These are phyloP conservation scores for Trypanosoma cruzi DNA, from an alignment of 208 protist species.

Conservation along the genomic window DNA sequence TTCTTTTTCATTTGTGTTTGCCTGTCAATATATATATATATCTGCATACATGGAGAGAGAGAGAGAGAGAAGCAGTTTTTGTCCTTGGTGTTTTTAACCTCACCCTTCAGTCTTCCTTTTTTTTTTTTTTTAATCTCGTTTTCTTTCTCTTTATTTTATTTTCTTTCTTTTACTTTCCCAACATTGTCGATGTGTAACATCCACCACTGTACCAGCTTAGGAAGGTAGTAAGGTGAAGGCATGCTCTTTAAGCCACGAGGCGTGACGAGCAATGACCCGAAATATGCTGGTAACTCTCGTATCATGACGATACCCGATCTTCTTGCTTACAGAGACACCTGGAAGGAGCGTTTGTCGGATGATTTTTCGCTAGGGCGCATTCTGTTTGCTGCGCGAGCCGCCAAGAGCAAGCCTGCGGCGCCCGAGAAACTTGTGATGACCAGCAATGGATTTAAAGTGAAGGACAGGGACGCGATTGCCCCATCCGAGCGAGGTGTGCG, in stretches of 20 bases:
- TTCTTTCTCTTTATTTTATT: background rate
- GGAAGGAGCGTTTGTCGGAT: constrained; percentile 44
- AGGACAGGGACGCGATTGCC: constrained; percentile 70
- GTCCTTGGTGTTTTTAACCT: no score
- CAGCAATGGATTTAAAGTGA: constrained; percentile 84
- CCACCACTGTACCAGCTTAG: background rate
- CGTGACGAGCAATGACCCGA: constrained; percentile 41
- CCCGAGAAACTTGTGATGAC: constrained; percentile 79
- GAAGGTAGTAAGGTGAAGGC: constrained; percentile 1
- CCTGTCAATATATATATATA: constrained; percentile 29
- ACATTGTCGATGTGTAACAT: background rate
- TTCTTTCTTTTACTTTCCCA: background rate
- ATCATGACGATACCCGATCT: constrained; percentile 76
- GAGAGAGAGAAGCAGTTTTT: no score
- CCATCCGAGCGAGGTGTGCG: constrained; percentile 70
- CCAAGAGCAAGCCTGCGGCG: constrained; percentile 64
- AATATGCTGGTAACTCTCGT: constrained; percentile 75
- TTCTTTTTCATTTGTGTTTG: constrained; percentile 23
- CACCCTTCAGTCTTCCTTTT: no score
- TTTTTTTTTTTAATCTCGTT: no score
- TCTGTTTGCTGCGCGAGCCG: constrained; percentile 49
- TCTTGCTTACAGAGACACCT: constrained; percentile 87
- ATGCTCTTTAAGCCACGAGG: constrained; percentile 83
- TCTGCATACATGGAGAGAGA: background rate
- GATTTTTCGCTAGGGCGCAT: constrained; percentile 79